Base-by-base conservation (phyloP, 2,329 filamentous ascomycete genomes). In the Nemania sp. region DNA sequence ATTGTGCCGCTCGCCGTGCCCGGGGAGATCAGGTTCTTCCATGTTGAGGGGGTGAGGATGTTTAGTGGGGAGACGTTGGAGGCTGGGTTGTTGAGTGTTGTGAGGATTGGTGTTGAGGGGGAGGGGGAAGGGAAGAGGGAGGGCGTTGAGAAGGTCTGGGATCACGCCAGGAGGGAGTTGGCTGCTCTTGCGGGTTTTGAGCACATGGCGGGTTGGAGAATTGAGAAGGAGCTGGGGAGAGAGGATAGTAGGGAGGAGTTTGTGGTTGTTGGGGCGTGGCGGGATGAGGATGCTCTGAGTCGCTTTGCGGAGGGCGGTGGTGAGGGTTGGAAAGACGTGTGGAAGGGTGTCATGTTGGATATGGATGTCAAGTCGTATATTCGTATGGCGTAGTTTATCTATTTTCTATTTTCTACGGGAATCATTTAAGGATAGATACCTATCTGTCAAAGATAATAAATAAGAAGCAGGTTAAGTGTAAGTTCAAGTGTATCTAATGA, bases 211-310 rank as follows among this genome's bases (percentile, higher is more conserved):
- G 72, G 73, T 0, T 75, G 73, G 73, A 66, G 59, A 47, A 62
- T 73, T 49, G 73, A 75, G 66, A 72, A 68, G 51, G 68, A 72
- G 20, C 47, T 58, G 32, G 72, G 65, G 1, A 41, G 67, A 27
- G 67, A 66, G 57, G 64, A 62, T 18, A 61, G 41, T 15, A 63
- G 43, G 41, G 66, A 68, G 47, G 62, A 71, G 54, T 74, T 69
- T 62, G 66, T 71, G 7, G 35, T 72, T 18, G 66, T 72, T 35
- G 71, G 72, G 1, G 69, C 66, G 10, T 69, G 68, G 70, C 41
- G 61, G 24, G 63, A 60, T 55, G 43, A 56, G 7, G 64, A 63
- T 56, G 58, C 62, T 15, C 5, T 69, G 49, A 27, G 2, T 8
- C 15, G 43, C 15, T 71, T 67, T 52, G 22, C 4, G 24, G 27